phyloP scores from a whole-genome alignment of 2,329 filamentous ascomycete species.

The Dactylellina cionopaga region DNA sequence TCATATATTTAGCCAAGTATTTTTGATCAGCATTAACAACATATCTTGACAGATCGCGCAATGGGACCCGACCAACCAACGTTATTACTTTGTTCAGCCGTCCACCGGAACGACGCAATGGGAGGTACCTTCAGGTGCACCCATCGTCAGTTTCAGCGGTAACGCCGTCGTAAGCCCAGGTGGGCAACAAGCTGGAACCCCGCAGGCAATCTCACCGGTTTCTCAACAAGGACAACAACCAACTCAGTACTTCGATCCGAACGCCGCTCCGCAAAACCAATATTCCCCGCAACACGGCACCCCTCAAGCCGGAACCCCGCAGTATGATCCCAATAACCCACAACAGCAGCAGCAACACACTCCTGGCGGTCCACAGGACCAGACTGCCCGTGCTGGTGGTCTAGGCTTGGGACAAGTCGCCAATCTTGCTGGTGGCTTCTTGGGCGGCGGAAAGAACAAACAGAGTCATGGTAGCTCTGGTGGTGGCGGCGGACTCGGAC shows the following conservation, averaged over 20 bases:
- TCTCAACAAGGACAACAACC: conserved; percentile 11
- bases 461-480: conserved; percentile 38
- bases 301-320: conserved; percentile 3
- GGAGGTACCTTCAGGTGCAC: conserved; percentile 53
- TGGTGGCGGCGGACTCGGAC: conserved; percentile 50
- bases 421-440: conserved; percentile 52
- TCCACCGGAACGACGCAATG: conserved; percentile 56
- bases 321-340: conserved; percentile 38
- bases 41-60: conserved; percentile 55
- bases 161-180: conserved; percentile 21
- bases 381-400: conserved; percentile 54
- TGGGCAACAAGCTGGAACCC: conserved; percentile 8
- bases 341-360: conserved; percentile 18
- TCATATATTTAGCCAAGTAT: no score
- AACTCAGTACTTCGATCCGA: conserved; percentile 45
- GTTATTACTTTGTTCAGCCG: conserved; percentile 57
- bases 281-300: conserved; percentile 24
- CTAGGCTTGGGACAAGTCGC: conserved; percentile 53
- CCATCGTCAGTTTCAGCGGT: conserved; percentile 40
- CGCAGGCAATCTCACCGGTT: conserved; percentile 24
- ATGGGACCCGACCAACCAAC: conserved; percentile 57
- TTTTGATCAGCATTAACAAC: no score
- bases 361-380: conserved; percentile 41
- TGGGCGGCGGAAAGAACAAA: conserved; percentile 54
- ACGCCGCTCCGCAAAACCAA: conserved; percentile 32